Conservation (phyloP, 352 stramenopile genomes). For the Globisporangium rhizosaccharum region DNA sequence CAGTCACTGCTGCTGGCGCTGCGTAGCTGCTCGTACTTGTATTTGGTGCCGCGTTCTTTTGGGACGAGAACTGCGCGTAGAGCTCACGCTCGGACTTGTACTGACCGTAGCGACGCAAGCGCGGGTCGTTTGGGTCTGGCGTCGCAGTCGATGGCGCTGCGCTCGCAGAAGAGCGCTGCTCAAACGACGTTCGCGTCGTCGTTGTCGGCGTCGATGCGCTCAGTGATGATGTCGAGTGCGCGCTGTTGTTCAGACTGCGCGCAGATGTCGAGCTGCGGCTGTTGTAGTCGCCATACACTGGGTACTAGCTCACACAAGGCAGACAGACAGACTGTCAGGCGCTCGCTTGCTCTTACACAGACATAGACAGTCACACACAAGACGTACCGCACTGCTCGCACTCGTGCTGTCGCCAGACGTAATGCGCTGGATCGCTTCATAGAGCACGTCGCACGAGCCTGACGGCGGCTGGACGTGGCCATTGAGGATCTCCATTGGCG, state of each 20-base stretch:
- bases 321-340: background rate
- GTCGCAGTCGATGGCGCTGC: constrained; percentile 20
- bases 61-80: constrained; percentile 70
- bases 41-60: constrained; percentile 22
- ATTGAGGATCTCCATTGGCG: constrained; percentile 75
- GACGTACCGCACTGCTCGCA: constrained; percentile 5
- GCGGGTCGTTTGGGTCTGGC: constrained; percentile 53
- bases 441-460: constrained; percentile 62
- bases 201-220: constrained; percentile 15
- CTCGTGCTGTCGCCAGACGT: constrained; percentile 10
- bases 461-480: constrained; percentile 60
- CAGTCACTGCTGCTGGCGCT: constrained; percentile 1
- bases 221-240: constrained; percentile 4
- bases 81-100: constrained; percentile 83
- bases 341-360: background rate
- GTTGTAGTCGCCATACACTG: constrained; percentile 12
- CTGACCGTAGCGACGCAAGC: constrained; percentile 54
- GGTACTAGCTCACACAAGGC: constrained; percentile 5
- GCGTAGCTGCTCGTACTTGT: background rate
- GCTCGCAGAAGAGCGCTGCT: constrained; percentile 12
- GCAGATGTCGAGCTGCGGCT: constrained; percentile 4
- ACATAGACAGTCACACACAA: background rate
- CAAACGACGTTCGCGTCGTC: constrained; percentile 19
- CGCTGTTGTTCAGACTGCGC: constrained; percentile 7
- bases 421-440: constrained; percentile 60